These are phyloP conservation scores for Calonectria honghensis DNA, from an alignment of 2,329 filamentous ascomycete species.

Conservation along the genomic window DNA sequence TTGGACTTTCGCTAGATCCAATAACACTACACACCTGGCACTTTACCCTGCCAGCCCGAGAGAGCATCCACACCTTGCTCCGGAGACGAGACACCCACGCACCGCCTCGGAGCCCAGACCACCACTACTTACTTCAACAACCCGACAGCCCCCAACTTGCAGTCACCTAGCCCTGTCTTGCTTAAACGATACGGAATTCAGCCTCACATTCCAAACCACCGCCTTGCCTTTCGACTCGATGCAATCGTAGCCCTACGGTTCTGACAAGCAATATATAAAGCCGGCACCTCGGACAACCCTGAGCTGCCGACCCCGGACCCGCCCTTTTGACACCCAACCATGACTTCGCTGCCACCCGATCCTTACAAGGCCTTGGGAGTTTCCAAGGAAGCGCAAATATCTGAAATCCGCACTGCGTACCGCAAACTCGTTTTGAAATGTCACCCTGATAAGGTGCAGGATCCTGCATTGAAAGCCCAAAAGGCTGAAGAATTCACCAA, in stretches of 20 bases:
- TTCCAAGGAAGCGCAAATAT: slow-evolving; percentile 79
- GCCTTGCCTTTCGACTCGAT: slow-evolving; percentile 53
- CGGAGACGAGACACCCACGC: slow-evolving; percentile 53
- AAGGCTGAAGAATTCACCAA: slow-evolving; percentile 93
- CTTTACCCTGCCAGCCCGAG: slow-evolving; percentile 10
- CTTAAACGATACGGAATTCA: slow-evolving; percentile 44
- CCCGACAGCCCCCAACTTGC: slow-evolving; percentile 51
- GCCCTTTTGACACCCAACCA: slow-evolving; percentile 53
- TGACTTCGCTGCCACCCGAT: slow-evolving; percentile 77
- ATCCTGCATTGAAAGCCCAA: slow-evolving; percentile 83
- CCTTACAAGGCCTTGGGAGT: slow-evolving; percentile 88
- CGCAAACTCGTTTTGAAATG: slow-evolving; percentile 91
- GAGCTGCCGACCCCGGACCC: slow-evolving; percentile 41
- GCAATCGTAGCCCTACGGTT: slow-evolving; percentile 46
- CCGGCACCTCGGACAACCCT: slow-evolving; percentile 39
- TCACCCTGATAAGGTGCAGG: slow-evolving; percentile 93
- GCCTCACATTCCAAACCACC: slow-evolving; percentile 49
- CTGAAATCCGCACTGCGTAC: slow-evolving; percentile 86
- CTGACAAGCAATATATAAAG: slow-evolving; percentile 39
- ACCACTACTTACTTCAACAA: slow-evolving; percentile 45
- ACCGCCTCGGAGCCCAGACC: slow-evolving; percentile 56
- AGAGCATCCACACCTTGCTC: slow-evolving; percentile 48
- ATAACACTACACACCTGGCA: slow-evolving; percentile 11
- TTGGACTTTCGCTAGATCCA: slow-evolving; percentile 53
- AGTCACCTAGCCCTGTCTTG: slow-evolving; percentile 49